Conservation (phyloP, 2,329 filamentous ascomycete species). For the Paecilomyces formosus region DNA sequence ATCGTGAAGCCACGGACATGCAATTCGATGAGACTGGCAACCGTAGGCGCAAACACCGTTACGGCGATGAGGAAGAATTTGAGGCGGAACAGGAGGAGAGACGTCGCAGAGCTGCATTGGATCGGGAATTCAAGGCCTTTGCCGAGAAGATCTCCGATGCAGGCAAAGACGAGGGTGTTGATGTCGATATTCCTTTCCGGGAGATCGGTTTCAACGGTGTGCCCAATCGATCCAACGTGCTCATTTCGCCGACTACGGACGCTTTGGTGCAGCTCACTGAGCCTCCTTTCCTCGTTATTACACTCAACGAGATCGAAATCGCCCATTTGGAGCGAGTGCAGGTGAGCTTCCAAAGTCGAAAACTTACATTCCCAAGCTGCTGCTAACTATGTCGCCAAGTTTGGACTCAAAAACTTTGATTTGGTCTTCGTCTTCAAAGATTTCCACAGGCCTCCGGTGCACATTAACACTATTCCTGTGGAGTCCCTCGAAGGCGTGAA, state of each 20-base stretch:
- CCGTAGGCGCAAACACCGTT: conserved; percentile 92
- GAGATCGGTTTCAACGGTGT: conserved; percentile 97
- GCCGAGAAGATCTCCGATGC: conserved; percentile 97
- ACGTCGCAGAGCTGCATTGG: conserved; percentile 79
- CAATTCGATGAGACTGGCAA: conserved; percentile 99
- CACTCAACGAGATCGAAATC: conserved; percentile 90
- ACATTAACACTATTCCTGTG: conserved; percentile 97
- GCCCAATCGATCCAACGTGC: conserved; percentile 88
- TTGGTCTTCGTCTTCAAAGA: conserved; percentile 98
- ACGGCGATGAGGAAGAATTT: conserved; percentile 97
- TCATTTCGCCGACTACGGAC: conserved; percentile 92
- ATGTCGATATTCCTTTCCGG: conserved; percentile 93
- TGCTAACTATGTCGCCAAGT: conserved; percentile 44
- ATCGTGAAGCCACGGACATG: conserved; percentile 94
- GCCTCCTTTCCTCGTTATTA: conserved; percentile 92
- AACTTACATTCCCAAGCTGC: not conserved
- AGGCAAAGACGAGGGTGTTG: conserved; percentile 79
- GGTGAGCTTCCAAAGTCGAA: conserved; percentile 20
- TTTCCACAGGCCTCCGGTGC: conserved; percentile 79
- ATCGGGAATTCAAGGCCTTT: conserved; percentile 92
- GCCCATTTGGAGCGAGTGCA: conserved; percentile 91
- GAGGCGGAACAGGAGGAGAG: conserved; percentile 97
- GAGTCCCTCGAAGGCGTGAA: conserved; percentile 93
- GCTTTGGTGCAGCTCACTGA: conserved; percentile 95
- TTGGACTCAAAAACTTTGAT: conserved; percentile 98